Evolutionary conservation across 2,329 filamentous ascomycete genomes (phyloP), one percentile per base, ranked within the genome.

Genomic region (Fusarium concolor): DNA sequence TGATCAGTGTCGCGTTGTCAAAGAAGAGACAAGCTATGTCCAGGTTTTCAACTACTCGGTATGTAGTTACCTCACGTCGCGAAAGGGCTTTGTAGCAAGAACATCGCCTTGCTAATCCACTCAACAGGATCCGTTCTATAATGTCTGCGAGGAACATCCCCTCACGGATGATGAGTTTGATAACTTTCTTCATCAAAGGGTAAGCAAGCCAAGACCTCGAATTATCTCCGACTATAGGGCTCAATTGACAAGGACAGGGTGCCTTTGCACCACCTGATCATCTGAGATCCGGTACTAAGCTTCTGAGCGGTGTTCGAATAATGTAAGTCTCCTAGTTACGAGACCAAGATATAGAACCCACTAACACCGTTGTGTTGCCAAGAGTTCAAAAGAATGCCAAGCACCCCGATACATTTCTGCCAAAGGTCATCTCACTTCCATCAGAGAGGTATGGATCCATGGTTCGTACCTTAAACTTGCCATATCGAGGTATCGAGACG

Each of bases 21-120:
- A 76, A 5, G 87, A 89, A 75, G 77, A 77, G 54, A 88, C 86
- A 18, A 82, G 79, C 66, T 89, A 87, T 73, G 67, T 89, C 24
- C 85, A 89, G 74, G 85, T 88, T 37, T 82, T 87, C 70, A 89
- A 88, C 68, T 89, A 87, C 68, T 84, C 86, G 73, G 86, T 88
- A 75, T 65, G 84, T 74, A n/a, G n/a, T n/a, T n/a, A 20, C 29
- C 29, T 10, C 17, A 39, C 43, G 26, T 53, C 38, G 43, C 17
- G 11, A 24, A 26, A 41, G 29, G n/a, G 29, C 47, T 44, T 24
- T 24, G 15, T n/a, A 44, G 24, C 17, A 55, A 41, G 20, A 24
- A 33, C 37, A 24, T 24, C 26, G 26, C 14, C 39, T 64, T 59
- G 28, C 60, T 65, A 22, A 35, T 39, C 10, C 22, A 29, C 60